Conservation (phyloP, 2,329 filamentous ascomycete genomes). For the Fusarium chuoi region DNA sequence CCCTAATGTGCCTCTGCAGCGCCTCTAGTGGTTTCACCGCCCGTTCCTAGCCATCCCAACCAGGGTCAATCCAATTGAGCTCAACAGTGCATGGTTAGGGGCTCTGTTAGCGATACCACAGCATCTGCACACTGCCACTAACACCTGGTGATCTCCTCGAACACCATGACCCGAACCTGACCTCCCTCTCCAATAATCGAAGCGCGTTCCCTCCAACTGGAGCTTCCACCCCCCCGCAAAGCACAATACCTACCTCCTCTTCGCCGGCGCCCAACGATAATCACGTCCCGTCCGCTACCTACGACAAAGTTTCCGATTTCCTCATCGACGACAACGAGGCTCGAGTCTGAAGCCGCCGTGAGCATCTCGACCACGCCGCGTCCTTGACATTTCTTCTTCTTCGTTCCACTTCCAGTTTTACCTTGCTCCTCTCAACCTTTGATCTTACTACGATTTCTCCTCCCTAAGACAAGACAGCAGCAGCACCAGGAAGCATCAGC, state of each 20-base stretch:
- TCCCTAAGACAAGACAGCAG: constrained; percentile 12
- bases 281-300: constrained; percentile 13
- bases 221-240: constrained; percentile 43
- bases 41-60: constrained; percentile 28
- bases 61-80: constrained; percentile 14
- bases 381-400: constrained; percentile 24
- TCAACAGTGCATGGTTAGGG: background rate
- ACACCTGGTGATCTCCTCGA: constrained; percentile 11
- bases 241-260: constrained; percentile 39
- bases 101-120: constrained; percentile 20
- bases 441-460: constrained; percentile 11
- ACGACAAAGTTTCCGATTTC: constrained; percentile 37
- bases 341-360: constrained; percentile 38
- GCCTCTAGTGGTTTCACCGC: constrained; percentile 35
- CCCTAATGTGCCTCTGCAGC: constrained; percentile 30
- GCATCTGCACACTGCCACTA: constrained; percentile 6
- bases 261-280: constrained; percentile 42
- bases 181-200: constrained; percentile 40
- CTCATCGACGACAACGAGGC: constrained; percentile 40
- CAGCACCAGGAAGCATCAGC: constrained; percentile 30
- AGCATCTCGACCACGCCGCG: constrained; percentile 37
- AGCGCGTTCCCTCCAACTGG: constrained; percentile 34
- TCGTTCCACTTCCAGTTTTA: background rate
- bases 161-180: constrained; percentile 12
- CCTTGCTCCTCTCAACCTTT: constrained; percentile 7